Percentiles rank a stretch among this genome's conserved stretches.
These are phyloP conservation scores for Odontarrhena argentea DNA, from an alignment of 345 rosid species.

Conservation along the genomic window DNA sequence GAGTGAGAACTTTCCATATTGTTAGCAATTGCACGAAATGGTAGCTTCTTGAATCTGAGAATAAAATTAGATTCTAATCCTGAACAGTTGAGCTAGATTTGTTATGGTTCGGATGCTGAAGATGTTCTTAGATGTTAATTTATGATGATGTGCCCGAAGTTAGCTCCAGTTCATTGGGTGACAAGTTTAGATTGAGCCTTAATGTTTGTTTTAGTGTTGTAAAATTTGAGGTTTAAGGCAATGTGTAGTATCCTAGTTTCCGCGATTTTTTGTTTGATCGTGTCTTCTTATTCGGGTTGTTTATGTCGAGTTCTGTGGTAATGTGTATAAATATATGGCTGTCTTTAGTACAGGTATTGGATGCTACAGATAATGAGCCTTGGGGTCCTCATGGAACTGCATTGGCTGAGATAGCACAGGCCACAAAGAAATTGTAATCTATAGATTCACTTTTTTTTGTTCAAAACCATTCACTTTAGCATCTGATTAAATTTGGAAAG, in stretches of 20 bases:
- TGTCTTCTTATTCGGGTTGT: background rate
- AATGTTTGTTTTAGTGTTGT: background rate
- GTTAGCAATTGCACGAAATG: background rate
- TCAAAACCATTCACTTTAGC: background rate
- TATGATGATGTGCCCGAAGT: background rate
- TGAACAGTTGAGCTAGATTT: conserved; percentile 32
- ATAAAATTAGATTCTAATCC: background rate
- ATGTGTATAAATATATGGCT: background rate
- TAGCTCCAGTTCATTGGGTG: background rate
- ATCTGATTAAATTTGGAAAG: background rate
- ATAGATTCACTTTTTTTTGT: conserved; percentile 13
- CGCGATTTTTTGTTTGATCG: background rate
- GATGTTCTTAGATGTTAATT: conserved; percentile 9
- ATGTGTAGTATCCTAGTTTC: conserved; percentile 2
- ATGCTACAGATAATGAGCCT: conserved; percentile 96
- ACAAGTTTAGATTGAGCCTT: conserved; percentile 3
- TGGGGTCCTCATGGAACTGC: conserved; percentile 99
- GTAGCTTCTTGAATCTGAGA: background rate
- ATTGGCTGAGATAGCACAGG: conserved; percentile 89
- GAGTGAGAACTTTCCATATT: background rate
- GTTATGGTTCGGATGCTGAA: background rate
- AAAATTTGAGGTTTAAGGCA: background rate
- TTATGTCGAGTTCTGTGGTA: conserved; percentile 3
- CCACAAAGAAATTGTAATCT: conserved; percentile 85
- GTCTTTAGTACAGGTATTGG: conserved; percentile 68